Conservation (phyloP, 306 rosid genomes). For the Boehmeria nivea region DNA sequence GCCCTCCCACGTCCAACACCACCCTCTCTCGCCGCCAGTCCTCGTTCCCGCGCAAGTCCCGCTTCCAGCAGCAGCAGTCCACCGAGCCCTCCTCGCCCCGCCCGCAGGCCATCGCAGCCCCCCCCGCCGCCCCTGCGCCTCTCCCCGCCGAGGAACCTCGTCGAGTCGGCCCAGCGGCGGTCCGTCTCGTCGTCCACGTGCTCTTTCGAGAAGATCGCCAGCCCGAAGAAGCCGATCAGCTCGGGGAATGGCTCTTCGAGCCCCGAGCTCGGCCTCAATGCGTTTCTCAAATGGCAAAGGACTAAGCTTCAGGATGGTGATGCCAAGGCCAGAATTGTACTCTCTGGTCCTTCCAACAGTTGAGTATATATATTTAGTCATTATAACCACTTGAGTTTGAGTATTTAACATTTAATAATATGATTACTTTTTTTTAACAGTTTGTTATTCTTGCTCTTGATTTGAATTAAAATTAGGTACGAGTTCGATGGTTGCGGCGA, state of each 20-base stretch:
- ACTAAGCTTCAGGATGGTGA: constrained; percentile 23
- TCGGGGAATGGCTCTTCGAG: constrained; percentile 9
- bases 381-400: no score
- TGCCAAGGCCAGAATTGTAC: constrained; percentile 44
- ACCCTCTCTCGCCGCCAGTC: constrained; percentile 40
- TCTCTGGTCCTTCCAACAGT: constrained; percentile 70
- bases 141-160: constrained; percentile 69
- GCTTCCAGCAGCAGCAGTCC: constrained; percentile 45
- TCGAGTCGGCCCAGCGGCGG: constrained; percentile 51
- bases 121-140: constrained; percentile 24
- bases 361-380: no score
- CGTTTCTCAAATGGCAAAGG: constrained; percentile 56
- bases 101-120: constrained; percentile 33
- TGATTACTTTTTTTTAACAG: no score
- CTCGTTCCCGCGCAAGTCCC: constrained; percentile 39
- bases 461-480: constrained; percentile 35
- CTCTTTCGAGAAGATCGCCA: constrained; percentile 36
- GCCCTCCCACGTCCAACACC: constrained; percentile 36
- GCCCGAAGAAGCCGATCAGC: background rate
- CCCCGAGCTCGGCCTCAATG: constrained; percentile 37
- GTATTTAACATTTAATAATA: no score
- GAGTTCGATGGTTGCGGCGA: constrained; percentile 75
- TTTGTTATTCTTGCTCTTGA: no score
- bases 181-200: constrained; percentile 59
- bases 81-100: constrained; percentile 45